Evolutionary conservation across 108 stramenopile genomes (phyloP).

Genomic region (Schizochytrium sp.): DNA sequence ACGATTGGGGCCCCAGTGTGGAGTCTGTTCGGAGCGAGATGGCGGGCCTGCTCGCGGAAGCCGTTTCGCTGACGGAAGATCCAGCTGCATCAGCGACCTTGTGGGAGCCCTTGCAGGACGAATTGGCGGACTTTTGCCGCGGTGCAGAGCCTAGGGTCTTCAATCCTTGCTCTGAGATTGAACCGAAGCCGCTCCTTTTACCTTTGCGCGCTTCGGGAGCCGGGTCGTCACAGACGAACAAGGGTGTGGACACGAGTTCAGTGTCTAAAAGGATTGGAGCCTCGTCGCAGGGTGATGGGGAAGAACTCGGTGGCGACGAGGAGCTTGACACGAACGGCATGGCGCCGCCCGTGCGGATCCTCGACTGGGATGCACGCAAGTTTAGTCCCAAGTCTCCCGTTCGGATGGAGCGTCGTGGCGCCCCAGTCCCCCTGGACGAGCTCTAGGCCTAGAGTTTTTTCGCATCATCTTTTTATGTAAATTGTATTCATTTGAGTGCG

Average conservation of each 20-base stretch:
- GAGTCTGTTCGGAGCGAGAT: not conserved
- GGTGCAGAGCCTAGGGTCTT: not conserved
- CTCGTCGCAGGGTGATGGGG: not conserved
- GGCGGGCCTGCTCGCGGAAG: not conserved
- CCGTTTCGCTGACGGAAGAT: not conserved
- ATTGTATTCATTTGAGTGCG: too few species aligned
- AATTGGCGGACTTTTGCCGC: not conserved
- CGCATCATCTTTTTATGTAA: too few species aligned
- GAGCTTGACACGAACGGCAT: not conserved
- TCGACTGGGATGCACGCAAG: not conserved
- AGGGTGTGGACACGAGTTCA: not conserved
- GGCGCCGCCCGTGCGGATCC: not conserved
- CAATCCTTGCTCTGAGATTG: not conserved
- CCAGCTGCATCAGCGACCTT: not conserved
- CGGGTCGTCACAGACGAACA: not conserved
- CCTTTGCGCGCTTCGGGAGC: not conserved
- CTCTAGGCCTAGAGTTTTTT: not conserved
- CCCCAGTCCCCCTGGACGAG: not conserved
- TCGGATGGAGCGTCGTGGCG: not conserved
- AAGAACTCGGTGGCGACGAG: too few species aligned
- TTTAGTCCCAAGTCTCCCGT: slow-evolving; percentile 2
- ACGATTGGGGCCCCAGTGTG: not conserved
- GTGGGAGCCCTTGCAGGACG: not conserved
- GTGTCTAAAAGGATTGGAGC: not conserved
- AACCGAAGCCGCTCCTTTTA: not conserved